Evolutionary conservation across 768 basidiomycete species (phyloP), one percentile per base, ranked within the genome.

Genomic region (Tulasnella sp.): DNA sequence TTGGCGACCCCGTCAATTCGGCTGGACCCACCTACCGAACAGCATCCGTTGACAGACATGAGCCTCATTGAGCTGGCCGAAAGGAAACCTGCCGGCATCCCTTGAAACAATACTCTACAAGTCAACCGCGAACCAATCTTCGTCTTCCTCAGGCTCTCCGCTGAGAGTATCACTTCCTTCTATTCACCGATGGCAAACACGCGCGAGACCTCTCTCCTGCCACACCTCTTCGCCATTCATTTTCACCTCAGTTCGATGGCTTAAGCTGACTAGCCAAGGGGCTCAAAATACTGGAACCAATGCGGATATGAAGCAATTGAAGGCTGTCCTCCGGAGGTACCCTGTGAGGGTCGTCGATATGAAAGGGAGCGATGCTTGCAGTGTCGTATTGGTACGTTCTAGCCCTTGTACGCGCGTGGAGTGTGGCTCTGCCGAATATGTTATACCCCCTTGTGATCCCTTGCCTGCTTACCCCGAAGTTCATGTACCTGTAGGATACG

Each of bases 271-370:
- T 1, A 77, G 76, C 58, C n/a, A 39, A 36, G 78, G 78, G 31
- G 71, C 78, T 27, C 44, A 74, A 42, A 79, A 79, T 44, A 71
- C 78, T 27, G 78, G 78, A 18, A 79, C 78, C 38, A 79, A 56
- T 79, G 78, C 68, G 21, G 78, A 72, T 42, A 79, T 79, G 78
- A 72, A 56, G 71, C 40, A 72, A 46, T 79, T 71, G 78, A 79
- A 58, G 24, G 40, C 73, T 27, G 38, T 19, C 36, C 52, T 79
- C 36, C 73, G 78, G 73, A 27, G 78, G 40, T 79, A 72, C 44
- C 71, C 71, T 14, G 73, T 79, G 27, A 71, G 46, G n/a, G 78
- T 79, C 27, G 34, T 73, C 6, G 78, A 79, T 74, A 79, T 79
- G 78, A 72, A 79, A 16, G 71, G 56, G n/a, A 74, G 21, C 40